Evolutionary conservation across 1,284 basidiomycete genomes (phyloP), one percentile per base, ranked within the genome.

Genomic region (Lentinula novae-zelandiae): DNA sequence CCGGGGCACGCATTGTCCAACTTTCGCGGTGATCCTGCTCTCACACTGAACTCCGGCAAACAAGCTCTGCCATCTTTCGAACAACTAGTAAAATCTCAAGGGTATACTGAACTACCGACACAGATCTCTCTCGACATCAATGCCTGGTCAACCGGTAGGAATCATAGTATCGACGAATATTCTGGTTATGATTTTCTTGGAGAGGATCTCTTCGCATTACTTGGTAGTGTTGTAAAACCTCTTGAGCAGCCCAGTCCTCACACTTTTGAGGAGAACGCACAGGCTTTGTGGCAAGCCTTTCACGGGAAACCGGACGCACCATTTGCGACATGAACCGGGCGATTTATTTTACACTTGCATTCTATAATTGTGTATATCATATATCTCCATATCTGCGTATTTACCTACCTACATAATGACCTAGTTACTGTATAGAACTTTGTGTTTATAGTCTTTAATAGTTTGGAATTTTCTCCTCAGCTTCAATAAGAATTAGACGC

Each of bases 171-270:
- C 27, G 63, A 65, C 15, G 64, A 65, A 15, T 64, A 62, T 39
- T 61, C 61, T 22, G 65, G 65, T n/a, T 67, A 67, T 40, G 63
- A 64, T 39, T 67, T 66, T 59, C 52, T 67, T 0, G 65, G 63
- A 36, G 63, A 61, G 31, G 66, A 67, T 49, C 55, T 67, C 1
- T 58, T 55, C 40, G 63, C 63, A 3, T 31, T 66, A 31, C 49
- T 66, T 12, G 65, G 62, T 10, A 66, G 58, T 51, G 61, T 66
- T 31, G 50, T 65, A 10, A 58, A 56, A 46, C 53, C 62, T 5
- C n/a, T 56, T 5, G 57, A 59, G 31, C 60, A 46, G 12, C 56
- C 49, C 13, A 60, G 48, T 57, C 48, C 60, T 22, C 64, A 65
- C 50, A 52, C 57, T 20, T 65, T 64, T 33, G 65, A 64, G 36